Conservation (phyloP, 2,329 filamentous ascomycete species). For the Aureobasidium musti region DNA sequence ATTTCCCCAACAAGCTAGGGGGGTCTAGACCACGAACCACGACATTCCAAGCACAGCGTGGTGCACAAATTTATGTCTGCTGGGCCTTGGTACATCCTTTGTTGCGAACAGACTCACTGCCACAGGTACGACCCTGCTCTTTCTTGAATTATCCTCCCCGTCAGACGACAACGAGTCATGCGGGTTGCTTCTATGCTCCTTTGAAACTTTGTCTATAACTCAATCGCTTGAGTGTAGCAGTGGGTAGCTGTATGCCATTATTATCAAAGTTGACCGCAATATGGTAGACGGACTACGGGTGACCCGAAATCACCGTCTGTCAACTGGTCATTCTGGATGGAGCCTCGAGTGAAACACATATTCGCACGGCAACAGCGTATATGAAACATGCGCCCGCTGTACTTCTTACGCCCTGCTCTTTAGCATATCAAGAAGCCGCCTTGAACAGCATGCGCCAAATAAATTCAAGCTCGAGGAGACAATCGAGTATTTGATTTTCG, state of each 20-base stretch:
- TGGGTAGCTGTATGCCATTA: not conserved
- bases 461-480: not conserved
- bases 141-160: not conserved
- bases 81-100: not conserved
- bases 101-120: not conserved
- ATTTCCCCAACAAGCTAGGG: not conserved
- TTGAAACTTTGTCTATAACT: not conserved
- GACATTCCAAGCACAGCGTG: not conserved
- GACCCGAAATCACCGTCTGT: not conserved
- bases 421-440: not conserved
- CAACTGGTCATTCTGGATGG: accelerated
- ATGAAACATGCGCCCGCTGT: accelerated
- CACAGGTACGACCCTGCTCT: not conserved
- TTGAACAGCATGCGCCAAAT: not conserved
- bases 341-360: not conserved
- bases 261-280: not conserved
- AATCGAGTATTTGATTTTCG: not conserved
- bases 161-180: not conserved
- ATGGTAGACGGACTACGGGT: too few species aligned
- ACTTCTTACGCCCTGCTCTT: accelerated
- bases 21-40: not conserved
- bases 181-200: not conserved
- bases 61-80: not conserved
- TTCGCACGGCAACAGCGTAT: too few species aligned
- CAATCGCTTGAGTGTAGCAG: not conserved